Base-by-base conservation (phyloP, 768 basidiomycete species). In the Hygrocybe punicea region DNA sequence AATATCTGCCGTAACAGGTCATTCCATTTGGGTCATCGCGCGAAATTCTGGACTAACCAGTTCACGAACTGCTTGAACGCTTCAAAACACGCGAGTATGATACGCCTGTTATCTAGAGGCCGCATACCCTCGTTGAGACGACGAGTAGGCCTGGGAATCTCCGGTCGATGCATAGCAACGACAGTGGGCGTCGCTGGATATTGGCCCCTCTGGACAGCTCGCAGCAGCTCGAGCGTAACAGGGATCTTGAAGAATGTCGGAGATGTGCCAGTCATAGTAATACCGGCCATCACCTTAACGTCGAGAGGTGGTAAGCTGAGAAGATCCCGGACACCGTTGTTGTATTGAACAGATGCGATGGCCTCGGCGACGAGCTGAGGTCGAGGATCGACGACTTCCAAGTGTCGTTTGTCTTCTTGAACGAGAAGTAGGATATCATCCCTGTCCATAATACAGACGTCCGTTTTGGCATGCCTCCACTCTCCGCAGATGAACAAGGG, bases 381-480 rank as follows among this genome's bases (percentile, higher is more conserved):
- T 36, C 54, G 19, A 23, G 65, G 47, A 51, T 67, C 58, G 16
- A 25, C 46, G 25, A n/a, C 13, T 36, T 60, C 51, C 56, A 29
- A 40, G 35, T 54, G 37, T 35, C 54, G 51, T 56, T 65, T 66
- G 49, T 68, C 64, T 56, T 65, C 64, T 47, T 67, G 64, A 25
- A 67, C 59, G 17, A 67, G 58, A 21, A 69, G 63, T 34, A 64
- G 35, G 53, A 60, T 55, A 19, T 55, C 55, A 35, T 34, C 24
- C 46, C 34, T 13, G 55, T 71, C 66, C 16, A 69, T 36, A 36
- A 77, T 59, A 56, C 69, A 75, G 52, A 75, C 66, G 59, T 71
- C 70, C 1, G 70, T 55, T 51, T 63, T 65, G n/a, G 67, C 65
- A 42, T 63, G 51, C 40, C 29, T 63, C 24, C 5, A 33, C 60